phyloP scores from a whole-genome alignment of 1,284 basidiomycete species.

The Apiotrichum gracile region DNA sequence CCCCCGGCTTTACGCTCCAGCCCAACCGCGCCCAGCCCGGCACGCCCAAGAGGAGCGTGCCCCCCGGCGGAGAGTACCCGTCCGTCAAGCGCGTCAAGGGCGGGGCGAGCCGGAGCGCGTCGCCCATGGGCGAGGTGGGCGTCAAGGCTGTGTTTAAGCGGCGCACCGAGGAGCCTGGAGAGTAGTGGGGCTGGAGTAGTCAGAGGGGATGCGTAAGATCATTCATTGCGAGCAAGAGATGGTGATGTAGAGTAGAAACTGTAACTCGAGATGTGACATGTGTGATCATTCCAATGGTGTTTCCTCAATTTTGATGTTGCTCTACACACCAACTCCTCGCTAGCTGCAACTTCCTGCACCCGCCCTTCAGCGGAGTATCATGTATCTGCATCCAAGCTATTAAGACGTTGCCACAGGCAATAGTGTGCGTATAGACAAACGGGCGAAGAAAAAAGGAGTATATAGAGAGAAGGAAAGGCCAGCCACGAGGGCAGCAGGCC shows the following conservation, averaged over 20 bases:
- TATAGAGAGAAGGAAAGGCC: background rate
- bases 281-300: no score
- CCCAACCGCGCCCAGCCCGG: conserved; percentile 2
- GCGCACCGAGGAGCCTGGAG: conserved; percentile 1
- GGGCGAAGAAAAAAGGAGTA: background rate
- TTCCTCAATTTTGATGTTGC: no score
- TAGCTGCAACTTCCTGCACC: background rate
- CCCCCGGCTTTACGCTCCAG: background rate
- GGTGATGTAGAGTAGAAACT: no score
- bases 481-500: no score
- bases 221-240: no score
- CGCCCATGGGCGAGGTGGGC: conserved; percentile 12
- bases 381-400: background rate
- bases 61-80: background rate
- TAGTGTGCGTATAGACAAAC: no score
- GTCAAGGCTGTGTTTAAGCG: conserved; percentile 18
- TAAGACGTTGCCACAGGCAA: background rate
- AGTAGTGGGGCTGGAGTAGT: no score
- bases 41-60: no score
- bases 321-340: no score
- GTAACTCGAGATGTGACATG: no score
- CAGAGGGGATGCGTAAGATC: no score
- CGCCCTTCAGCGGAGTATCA: background rate
- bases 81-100: conserved; percentile 9
- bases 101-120: conserved; percentile 13